phyloP scores from a whole-genome alignment of 495 filamentous ascomycete genomes.

The Acidomyces sp. region DNA sequence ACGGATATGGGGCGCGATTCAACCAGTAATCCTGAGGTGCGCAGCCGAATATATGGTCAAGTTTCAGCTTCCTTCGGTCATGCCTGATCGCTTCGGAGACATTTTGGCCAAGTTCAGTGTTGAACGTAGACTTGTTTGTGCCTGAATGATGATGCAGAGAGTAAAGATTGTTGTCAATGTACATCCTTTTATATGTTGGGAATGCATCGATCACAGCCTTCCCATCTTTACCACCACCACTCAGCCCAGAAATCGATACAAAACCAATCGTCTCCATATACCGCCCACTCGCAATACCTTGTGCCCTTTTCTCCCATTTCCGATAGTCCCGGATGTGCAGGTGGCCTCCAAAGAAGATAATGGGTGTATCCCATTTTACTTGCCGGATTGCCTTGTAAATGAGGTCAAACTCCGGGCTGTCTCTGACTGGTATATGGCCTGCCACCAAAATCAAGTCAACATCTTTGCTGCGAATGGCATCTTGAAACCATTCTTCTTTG shows the following conservation, averaged over 20 bases:
- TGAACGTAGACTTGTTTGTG: conserved; percentile 56
- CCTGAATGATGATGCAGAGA: conserved; percentile 73
- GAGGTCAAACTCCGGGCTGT: conserved; percentile 58
- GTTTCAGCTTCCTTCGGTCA: conserved; percentile 53
- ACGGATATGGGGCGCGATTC: conserved; percentile 57
- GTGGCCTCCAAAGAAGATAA: conserved; percentile 90
- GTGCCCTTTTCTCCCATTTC: conserved; percentile 66
- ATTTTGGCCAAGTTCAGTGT: conserved; percentile 61
- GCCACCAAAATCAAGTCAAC: conserved; percentile 79
- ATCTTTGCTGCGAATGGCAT: conserved; percentile 62
- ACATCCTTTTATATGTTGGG: conserved; percentile 57
- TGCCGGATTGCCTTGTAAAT: conserved; percentile 68
- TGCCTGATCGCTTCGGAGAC: conserved; percentile 57
- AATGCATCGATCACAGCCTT: conserved; percentile 26
- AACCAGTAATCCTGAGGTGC: conserved; percentile 73
- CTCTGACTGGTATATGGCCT: conserved; percentile 69
- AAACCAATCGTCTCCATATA: conserved; percentile 99
- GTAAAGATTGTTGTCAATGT: conserved; percentile 89
- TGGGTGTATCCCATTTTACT: conserved; percentile 66
- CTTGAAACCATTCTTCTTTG: conserved; percentile 77
- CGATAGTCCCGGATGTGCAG: conserved; percentile 78
- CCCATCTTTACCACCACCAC: conserved; percentile 28
- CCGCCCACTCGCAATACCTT: conserved; percentile 75
- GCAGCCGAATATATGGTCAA: conserved; percentile 69
- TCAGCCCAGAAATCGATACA: conserved; percentile 68